Base-by-base conservation (phyloP, 2,329 filamentous ascomycete genomes). In the Apiospora aurea region DNA sequence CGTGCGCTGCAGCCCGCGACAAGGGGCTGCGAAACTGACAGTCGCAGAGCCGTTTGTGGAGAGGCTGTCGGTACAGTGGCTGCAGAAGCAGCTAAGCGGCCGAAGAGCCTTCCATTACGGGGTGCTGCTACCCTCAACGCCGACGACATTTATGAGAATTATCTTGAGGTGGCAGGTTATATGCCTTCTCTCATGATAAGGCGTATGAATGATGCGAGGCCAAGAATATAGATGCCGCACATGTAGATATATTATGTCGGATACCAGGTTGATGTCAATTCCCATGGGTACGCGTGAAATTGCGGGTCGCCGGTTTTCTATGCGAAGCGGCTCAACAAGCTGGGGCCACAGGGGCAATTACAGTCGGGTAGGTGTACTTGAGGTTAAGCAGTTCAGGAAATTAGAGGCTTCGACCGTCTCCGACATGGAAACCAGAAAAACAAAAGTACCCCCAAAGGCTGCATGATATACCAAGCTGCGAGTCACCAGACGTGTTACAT, bases 61-160 rank as follows among this genome's bases (percentile, higher is more conserved):
- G n/a, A 47, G 44, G 66, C 43, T 47, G 24, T 18, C 66, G 41
- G n/a, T 6, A 44, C 43, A 51, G 68, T 44, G 46, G 49, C 68
- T 21, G 68, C 49, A 29, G 70, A 46, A 64, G 75, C 68, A 57
- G 73, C 70, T 67, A 68, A 46, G 21, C 70, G 72, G 68, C 72
- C 8, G 72, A 44, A 69, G 69, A 77, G 75, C 72, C 75, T 71
- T 76, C 74, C 78, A 78, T 76, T 76, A 73, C 72, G 74, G 77
- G 76, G 75, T 71, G 72, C 74, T 70, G 72, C 70, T 72, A 72
- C 71, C 70, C 75, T 77, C 66, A 71, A 66, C 74, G 78, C 73
- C 72, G 61, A 71, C 73, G 66, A 64, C 57, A 64, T 64, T 38
- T 24, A 41, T n/a, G 16, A 41, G 29, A 4, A 34, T 64, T 64